Evolutionary conservation across 768 basidiomycete genomes (phyloP).

Genomic region (Tephrocybe sp.): DNA sequence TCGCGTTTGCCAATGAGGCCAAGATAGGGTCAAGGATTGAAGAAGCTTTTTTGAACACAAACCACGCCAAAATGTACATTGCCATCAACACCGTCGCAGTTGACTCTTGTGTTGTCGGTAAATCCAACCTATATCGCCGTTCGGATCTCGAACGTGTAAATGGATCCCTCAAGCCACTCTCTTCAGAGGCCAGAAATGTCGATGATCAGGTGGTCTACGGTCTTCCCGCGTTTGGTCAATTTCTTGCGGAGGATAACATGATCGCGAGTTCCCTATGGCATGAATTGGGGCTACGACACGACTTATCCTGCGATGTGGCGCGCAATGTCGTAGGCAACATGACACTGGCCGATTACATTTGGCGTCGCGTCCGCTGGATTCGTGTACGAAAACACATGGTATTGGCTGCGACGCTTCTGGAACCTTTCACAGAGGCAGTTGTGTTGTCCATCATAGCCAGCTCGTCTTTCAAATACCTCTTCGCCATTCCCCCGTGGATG

Average conservation of each 20-base stretch:
- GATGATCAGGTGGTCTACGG: constrained; percentile 44
- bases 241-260: constrained; percentile 98
- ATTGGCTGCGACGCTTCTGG: constrained; percentile 77
- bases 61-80: constrained; percentile 97
- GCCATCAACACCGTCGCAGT: constrained; percentile 87
- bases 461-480: constrained; percentile 50
- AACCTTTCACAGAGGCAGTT: constrained; percentile 91
- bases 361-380: constrained; percentile 93
- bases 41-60: constrained; percentile 94
- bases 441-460: constrained; percentile 67
- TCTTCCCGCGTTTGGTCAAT: constrained; percentile 80
- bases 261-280: constrained; percentile 93
- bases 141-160: constrained; percentile 82
- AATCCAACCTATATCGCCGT: constrained; percentile 91
- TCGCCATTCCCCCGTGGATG: constrained; percentile 51
- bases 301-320: constrained; percentile 88
- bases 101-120: constrained; percentile 96
- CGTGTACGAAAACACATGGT: constrained; percentile 96
- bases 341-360: constrained; percentile 81
- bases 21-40: constrained; percentile 83
- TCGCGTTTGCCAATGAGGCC: constrained; percentile 71
- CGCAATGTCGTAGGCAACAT: constrained; percentile 89
- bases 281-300: constrained; percentile 84
- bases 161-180: constrained; percentile 56
- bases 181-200: constrained; percentile 13